Conservation (phyloP, 352 stramenopile genomes). For the Phytophthora idaei region DNA sequence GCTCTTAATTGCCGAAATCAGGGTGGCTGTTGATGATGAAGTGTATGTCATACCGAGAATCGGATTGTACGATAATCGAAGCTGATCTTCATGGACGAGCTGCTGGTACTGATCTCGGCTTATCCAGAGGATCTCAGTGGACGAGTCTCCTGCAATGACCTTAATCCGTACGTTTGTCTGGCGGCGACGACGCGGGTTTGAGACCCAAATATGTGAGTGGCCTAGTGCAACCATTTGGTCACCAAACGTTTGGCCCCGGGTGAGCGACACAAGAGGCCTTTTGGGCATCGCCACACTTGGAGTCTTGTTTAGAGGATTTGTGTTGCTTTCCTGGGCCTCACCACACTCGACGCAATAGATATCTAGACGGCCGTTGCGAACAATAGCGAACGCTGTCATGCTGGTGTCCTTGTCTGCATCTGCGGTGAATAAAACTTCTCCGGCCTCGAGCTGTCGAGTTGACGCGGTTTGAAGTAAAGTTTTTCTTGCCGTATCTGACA, state of each 20-base stretch:
- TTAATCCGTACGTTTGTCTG: slow-evolving; percentile 28
- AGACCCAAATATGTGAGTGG: slow-evolving; percentile 36
- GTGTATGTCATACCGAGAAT: slow-evolving; percentile 10
- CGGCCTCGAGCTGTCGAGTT: slow-evolving; percentile 22
- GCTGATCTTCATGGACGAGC: slow-evolving; percentile 45
- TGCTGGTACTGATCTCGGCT: slow-evolving; percentile 40
- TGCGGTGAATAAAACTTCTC: slow-evolving; percentile 27
- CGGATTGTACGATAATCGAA: slow-evolving; percentile 46
- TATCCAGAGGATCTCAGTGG: slow-evolving; percentile 58
- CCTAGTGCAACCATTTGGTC: slow-evolving; percentile 62
- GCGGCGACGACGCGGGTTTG: slow-evolving; percentile 13
- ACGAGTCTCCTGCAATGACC: slow-evolving; percentile 44
- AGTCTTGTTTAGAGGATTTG: not conserved
- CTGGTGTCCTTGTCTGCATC: slow-evolving; percentile 9
- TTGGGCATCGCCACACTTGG: slow-evolving; percentile 4
- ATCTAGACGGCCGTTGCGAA: slow-evolving; percentile 51
- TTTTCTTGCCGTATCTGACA: slow-evolving; percentile 38
- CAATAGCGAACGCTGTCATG: slow-evolving; percentile 35
- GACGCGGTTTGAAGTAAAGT: slow-evolving; percentile 38
- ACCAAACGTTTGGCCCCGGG: slow-evolving; percentile 52
- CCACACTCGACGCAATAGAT: slow-evolving; percentile 45
- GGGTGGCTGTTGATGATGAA: not conserved
- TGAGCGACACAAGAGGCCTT: slow-evolving; percentile 35
- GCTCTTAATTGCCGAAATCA: slow-evolving; percentile 20
- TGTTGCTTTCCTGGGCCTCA: not conserved